Evolutionary conservation across 441 rosid species (phyloP).

Genomic region (Jatropha multifida): DNA sequence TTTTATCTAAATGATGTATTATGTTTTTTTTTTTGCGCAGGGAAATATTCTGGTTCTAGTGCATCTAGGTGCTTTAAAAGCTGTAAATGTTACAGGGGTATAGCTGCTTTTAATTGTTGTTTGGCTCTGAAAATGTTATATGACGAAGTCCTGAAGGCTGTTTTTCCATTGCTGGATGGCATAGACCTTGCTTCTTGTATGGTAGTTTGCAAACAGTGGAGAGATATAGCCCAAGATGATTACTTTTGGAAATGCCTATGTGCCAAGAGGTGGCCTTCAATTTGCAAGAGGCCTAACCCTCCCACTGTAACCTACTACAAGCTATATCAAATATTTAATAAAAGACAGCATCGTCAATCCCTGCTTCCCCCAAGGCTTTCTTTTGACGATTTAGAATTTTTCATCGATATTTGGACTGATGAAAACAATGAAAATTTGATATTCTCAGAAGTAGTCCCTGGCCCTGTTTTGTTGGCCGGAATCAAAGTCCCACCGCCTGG

Average conservation of each 20-base stretch:
- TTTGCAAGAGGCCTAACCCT: slow-evolving; percentile 66
- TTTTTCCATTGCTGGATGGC: slow-evolving; percentile 79
- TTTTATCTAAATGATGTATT: neutral
- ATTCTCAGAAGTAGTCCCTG: slow-evolving; percentile 74
- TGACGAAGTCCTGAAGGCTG: slow-evolving; percentile 74
- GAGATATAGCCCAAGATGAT: slow-evolving; percentile 69
- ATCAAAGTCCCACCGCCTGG: slow-evolving; percentile 50
- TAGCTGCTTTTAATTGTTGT: slow-evolving; percentile 5
- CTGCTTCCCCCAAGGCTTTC: slow-evolving; percentile 81
- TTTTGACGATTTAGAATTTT: slow-evolving; percentile 70
- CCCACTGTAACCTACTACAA: slow-evolving; percentile 63
- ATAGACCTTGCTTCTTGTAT: slow-evolving; percentile 74
- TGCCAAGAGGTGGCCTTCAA: slow-evolving; percentile 85
- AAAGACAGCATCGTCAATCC: slow-evolving; percentile 39
- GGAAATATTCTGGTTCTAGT: slow-evolving; percentile 13
- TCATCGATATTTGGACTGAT: slow-evolving; percentile 78
- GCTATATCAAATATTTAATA: slow-evolving; percentile 61
- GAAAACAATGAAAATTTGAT: slow-evolving; percentile 58
- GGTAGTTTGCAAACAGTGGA: slow-evolving; percentile 82
- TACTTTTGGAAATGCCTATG: slow-evolving; percentile 87
- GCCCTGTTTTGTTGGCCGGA: slow-evolving; percentile 55
- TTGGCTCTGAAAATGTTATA: slow-evolving; percentile 42
- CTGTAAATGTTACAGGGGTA: slow-evolving; percentile 16
- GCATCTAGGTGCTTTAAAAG: neutral
- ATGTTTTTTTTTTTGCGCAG: slow-evolving; percentile 10